phyloP scores from a whole-genome alignment of 2,329 filamentous ascomycete species.

The Fusarium foetens region DNA sequence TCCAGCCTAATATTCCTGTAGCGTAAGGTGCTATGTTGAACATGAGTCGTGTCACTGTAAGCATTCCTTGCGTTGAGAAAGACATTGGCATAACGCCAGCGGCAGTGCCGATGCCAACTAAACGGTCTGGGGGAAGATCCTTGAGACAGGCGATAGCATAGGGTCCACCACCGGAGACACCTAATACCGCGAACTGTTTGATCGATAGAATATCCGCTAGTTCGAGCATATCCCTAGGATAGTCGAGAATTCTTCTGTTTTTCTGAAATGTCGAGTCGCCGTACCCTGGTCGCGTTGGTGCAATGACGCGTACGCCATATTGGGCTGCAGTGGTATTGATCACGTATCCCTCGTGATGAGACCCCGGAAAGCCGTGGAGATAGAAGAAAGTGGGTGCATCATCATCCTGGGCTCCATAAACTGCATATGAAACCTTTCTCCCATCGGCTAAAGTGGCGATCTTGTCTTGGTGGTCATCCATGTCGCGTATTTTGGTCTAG shows the following conservation, averaged over 20 bases:
- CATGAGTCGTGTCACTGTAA: slow-evolving; percentile 13
- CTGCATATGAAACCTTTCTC: slow-evolving; percentile 16
- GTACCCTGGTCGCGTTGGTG: slow-evolving; percentile 13
- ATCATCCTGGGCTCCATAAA: slow-evolving; percentile 12
- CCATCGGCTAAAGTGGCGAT: slow-evolving; percentile 16
- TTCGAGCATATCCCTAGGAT: slow-evolving; percentile 3
- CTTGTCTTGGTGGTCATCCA: slow-evolving; percentile 7
- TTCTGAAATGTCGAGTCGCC: slow-evolving; percentile 27
- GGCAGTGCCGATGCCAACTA: slow-evolving; percentile 6
- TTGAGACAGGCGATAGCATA: slow-evolving; percentile 28
- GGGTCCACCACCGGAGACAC: slow-evolving; percentile 24
- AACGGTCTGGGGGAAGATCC: background rate
- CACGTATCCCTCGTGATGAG: slow-evolving; percentile 25
- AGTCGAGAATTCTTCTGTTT: slow-evolving; percentile 7
- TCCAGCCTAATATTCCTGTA: slow-evolving; percentile 8
- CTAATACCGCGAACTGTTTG: background rate
- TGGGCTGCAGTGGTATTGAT: background rate
- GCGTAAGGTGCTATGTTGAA: slow-evolving; percentile 14
- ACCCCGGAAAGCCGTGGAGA: slow-evolving; percentile 28
- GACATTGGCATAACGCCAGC: slow-evolving; percentile 26
- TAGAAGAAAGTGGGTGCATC: slow-evolving; percentile 18
- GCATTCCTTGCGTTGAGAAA: slow-evolving; percentile 24
- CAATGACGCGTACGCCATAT: slow-evolving; percentile 13
- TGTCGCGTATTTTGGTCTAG: background rate
- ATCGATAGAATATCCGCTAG: background rate